phyloP scores from a whole-genome alignment of 2,329 filamentous ascomycete species.

The Monilinia fructigena region DNA sequence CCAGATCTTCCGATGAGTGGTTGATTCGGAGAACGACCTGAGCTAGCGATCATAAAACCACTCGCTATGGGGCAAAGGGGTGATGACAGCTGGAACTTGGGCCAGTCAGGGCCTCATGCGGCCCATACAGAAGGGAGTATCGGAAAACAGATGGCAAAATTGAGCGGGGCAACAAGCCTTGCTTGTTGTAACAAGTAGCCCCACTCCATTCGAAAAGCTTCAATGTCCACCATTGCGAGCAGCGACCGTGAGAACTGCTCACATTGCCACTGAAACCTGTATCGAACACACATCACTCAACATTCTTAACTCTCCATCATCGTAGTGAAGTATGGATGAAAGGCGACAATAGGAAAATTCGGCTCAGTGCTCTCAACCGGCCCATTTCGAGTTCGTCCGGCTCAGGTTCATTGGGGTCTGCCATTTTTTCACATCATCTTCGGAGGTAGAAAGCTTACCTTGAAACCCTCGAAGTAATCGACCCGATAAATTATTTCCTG shows the following conservation, averaged over 20 bases:
- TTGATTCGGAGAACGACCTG: not conserved
- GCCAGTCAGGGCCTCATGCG: not conserved
- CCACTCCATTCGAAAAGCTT: not conserved
- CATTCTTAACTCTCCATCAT: not conserved
- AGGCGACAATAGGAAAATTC: conserved; percentile 5
- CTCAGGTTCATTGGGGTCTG: conserved; percentile 27
- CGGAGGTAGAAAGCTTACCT: conserved; percentile 34
- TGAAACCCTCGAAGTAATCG: conserved; percentile 29
- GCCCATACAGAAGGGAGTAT: not conserved
- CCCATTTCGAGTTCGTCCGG: conserved; percentile 1
- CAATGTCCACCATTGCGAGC: not conserved
- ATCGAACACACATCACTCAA: not conserved
- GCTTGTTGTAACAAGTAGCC: conserved; percentile 5
- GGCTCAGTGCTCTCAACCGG: not conserved
- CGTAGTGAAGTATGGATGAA: not conserved
- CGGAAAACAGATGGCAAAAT: conserved; percentile 12
- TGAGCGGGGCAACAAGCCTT: conserved; percentile 21
- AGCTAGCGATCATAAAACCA: not conserved
- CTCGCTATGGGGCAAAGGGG: not conserved
- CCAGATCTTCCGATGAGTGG: not conserved
- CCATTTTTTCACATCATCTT: conserved; percentile 26
- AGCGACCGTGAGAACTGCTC: conserved; percentile 14
- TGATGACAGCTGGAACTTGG: conserved; percentile 5
- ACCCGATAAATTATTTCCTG: conserved; percentile 33
- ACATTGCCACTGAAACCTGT: conserved; percentile 12